Evolutionary conservation across 2,329 filamentous ascomycete species (phyloP).

Genomic region (Monilinia fructicola): DNA sequence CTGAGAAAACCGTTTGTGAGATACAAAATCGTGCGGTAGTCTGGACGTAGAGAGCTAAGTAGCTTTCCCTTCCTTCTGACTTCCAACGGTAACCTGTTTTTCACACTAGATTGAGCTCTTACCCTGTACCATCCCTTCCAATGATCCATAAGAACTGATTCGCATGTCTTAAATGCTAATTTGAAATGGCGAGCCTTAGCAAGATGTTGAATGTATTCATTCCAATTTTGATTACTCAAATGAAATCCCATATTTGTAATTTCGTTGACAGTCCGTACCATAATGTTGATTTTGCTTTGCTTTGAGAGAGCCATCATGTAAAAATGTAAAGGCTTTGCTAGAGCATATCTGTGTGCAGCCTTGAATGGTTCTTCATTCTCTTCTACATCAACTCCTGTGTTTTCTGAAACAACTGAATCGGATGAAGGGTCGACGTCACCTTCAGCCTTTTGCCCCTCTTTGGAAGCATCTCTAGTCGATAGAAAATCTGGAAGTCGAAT

Average conservation of each 20-base stretch:
- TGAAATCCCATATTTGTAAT: conserved; percentile 63
- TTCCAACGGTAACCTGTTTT: conserved; percentile 34
- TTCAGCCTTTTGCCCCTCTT: neutral
- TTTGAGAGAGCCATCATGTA: conserved; percentile 51
- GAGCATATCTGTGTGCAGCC: conserved; percentile 44
- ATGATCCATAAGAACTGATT: conserved; percentile 72
- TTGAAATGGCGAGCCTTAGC: conserved; percentile 57
- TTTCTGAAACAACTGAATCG: no score
- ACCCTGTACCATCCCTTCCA: conserved; percentile 69
- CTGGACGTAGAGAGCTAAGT: conserved; percentile 34
- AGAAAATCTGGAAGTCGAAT: conserved; percentile 18
- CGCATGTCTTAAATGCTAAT: conserved; percentile 72
- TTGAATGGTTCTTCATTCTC: conserved; percentile 21
- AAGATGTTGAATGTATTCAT: conserved; percentile 69
- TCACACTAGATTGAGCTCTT: conserved; percentile 31
- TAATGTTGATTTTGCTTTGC: conserved; percentile 54
- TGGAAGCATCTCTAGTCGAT: neutral
- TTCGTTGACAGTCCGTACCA: conserved; percentile 52
- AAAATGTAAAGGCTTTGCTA: conserved; percentile 45
- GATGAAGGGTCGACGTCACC: neutral
- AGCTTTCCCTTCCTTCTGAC: conserved; percentile 32
- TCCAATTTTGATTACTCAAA: conserved; percentile 78
- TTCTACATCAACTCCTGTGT: neutral
- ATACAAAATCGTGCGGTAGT: conserved; percentile 37
- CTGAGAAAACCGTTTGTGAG: conserved; percentile 37